Evolutionary conservation across 495 filamentous ascomycete genomes (phyloP).

Genomic region (Articulospora tetracladia): DNA sequence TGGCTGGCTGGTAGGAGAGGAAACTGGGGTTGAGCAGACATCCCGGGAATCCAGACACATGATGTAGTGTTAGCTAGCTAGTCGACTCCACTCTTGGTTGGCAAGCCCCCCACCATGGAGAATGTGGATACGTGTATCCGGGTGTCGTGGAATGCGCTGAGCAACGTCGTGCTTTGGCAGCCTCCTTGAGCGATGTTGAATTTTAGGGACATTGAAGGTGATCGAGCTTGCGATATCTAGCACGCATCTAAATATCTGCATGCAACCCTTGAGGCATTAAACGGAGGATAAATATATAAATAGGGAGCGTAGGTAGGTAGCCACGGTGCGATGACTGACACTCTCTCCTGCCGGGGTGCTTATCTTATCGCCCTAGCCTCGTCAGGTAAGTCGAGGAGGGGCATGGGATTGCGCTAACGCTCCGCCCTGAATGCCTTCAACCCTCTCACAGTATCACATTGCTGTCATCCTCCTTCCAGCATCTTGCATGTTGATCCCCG

Average conservation of each 20-base stretch:
- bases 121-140: too few relatives aligned
- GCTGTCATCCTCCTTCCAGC: not conserved
- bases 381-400: not conserved
- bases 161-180: too few relatives aligned
- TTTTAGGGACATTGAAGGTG: too few relatives aligned
- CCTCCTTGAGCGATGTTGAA: not conserved
- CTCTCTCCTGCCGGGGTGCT: not conserved
- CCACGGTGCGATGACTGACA: not conserved
- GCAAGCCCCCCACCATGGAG: too few relatives aligned
- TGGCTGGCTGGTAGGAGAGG: too few relatives aligned
- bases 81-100: too few relatives aligned
- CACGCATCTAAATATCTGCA: not conserved
- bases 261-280: not conserved
- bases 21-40: too few relatives aligned
- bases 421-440: constrained; percentile 12
- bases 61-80: too few relatives aligned
- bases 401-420: not conserved
- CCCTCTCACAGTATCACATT: constrained; percentile 5
- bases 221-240: too few relatives aligned
- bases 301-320: not conserved
- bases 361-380: not conserved
- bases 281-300: not conserved
- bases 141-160: too few relatives aligned
- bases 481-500: not conserved
- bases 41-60: too few relatives aligned